phyloP scores from a whole-genome alignment of 1,284 basidiomycete genomes.

The Malassezia vespertilionis region DNA sequence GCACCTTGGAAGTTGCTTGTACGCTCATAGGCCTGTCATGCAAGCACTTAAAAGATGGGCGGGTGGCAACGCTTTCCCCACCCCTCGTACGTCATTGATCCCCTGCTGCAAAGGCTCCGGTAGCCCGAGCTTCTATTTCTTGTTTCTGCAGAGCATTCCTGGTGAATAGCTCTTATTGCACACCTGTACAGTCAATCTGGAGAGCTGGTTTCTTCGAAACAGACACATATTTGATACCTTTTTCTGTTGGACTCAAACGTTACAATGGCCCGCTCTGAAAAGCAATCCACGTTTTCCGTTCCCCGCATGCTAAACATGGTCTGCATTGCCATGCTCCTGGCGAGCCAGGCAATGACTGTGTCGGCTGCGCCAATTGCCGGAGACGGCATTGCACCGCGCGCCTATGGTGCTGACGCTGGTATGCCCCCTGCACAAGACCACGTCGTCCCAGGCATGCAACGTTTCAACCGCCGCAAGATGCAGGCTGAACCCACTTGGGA shows the following conservation, averaged over 20 bases:
- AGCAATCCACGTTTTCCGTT: slow-evolving; percentile 8
- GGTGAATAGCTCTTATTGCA: slow-evolving; percentile 14
- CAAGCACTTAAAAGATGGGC: slow-evolving; percentile 1
- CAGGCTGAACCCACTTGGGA: slow-evolving; percentile 16
- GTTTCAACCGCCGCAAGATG: slow-evolving; percentile 10
- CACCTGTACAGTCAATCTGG: background rate
- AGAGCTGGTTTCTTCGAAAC: slow-evolving; percentile 17
- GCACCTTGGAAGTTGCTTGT: no score
- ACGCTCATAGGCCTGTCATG: no score
- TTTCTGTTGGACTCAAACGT: background rate
- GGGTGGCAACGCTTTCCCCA: background rate
- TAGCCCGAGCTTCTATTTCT: slow-evolving; percentile 6
- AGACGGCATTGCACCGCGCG: background rate
- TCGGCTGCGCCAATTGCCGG: background rate
- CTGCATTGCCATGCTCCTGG: slow-evolving; percentile 12
- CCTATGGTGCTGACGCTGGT: background rate
- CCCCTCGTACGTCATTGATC: slow-evolving; percentile 1
- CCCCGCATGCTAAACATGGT: slow-evolving; percentile 10
- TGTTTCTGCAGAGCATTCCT: slow-evolving; percentile 11
- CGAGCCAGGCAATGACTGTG: slow-evolving; percentile 5
- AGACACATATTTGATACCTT: background rate
- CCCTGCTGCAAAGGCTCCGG: slow-evolving; percentile 9
- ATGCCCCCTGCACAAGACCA: background rate
- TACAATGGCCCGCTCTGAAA: slow-evolving; percentile 7
- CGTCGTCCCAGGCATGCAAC: slow-evolving; percentile 3